Evolutionary conservation across 495 filamentous ascomycete genomes (phyloP), one percentile per base, ranked within the genome.

Genomic region (Neurospora intermedia): DNA sequence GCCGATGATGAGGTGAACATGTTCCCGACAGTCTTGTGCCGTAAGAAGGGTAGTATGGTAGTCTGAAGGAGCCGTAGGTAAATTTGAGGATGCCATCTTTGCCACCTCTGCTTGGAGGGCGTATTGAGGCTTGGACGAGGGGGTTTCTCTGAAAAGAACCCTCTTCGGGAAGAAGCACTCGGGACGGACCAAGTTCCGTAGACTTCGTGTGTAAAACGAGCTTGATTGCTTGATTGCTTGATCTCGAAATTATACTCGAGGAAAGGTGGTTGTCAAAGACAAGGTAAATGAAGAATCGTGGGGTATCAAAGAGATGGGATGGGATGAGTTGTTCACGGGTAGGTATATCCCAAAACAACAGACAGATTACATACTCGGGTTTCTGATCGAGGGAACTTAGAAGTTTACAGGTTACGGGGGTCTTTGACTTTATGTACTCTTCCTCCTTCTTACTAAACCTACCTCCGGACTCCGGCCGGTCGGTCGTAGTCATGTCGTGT

Each of bases 1-100:
- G 43, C 96, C 96, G 69, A 98, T 78, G 69, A 99, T 90, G 46
- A 99, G 84, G 81, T 98, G 96, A 69, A 94, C 82, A 76, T 97
- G 94, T 3, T 86, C 87, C 1, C 89, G 87, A 66, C 87, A 91
- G 77, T 97, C 90, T 73, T 90, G 85, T 10, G 94, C 91, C 43
- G 93, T 91, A 69, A 99, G 87, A 38, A 99, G 84, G 15, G 93
- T 86, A n/a, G 82, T 80, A 39, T 79, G 76, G 69, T 73, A 75
- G 62, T 59, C 18, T 45, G 69, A 40, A 2, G 48, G 10, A 71
- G 69, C 46, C 27, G 62, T 39, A 20, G 40, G 45, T 71, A 66
- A 15, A 66, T 35, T 66, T 70, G 70, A 6, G 9, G 76, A 62
- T 31, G 75, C 69, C 75, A 78, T 66, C 27, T 18, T 66, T 35